Evolutionary conservation across 257 asterid species (phyloP).

Genomic region (Echites panduratus): DNA sequence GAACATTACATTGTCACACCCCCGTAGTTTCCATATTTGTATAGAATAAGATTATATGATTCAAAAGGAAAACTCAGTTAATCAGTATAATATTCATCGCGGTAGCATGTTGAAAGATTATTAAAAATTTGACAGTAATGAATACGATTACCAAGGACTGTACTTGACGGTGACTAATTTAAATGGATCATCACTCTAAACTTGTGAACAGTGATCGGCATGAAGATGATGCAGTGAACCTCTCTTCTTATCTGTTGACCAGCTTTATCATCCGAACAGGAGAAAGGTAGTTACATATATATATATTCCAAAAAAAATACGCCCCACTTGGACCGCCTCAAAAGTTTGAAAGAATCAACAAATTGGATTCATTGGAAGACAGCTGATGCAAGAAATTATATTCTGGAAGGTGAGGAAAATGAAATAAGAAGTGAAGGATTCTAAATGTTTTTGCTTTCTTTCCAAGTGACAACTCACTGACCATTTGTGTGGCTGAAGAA

Average conservation of each 20-base stretch:
- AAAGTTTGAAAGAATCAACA: constrained; percentile 19
- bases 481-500: constrained; percentile 17
- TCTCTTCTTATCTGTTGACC: background rate
- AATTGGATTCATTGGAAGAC: constrained; percentile 11
- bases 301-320: constrained; percentile 18
- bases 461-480: constrained; percentile 17
- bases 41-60: no score
- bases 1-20: background rate
- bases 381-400: constrained; percentile 20
- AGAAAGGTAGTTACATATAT: constrained; percentile 6
- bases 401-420: constrained; percentile 16
- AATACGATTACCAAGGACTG: no score
- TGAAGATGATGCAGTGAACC: constrained; percentile 1
- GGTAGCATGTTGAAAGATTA: no score
- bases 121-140: no score
- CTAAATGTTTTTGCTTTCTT: constrained; percentile 11
- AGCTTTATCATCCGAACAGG: constrained; percentile 5
- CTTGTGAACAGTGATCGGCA: no score
- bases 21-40: background rate
- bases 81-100: no score
- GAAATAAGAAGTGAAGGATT: constrained; percentile 10
- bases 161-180: no score
- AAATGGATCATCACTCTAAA: no score
- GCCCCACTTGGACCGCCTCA: constrained; percentile 32
- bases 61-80: no score